Evolutionary conservation across 1,139 yeast species (phyloP), one percentile per base, ranked within the genome.

Genomic region (Pichia sp.): DNA sequence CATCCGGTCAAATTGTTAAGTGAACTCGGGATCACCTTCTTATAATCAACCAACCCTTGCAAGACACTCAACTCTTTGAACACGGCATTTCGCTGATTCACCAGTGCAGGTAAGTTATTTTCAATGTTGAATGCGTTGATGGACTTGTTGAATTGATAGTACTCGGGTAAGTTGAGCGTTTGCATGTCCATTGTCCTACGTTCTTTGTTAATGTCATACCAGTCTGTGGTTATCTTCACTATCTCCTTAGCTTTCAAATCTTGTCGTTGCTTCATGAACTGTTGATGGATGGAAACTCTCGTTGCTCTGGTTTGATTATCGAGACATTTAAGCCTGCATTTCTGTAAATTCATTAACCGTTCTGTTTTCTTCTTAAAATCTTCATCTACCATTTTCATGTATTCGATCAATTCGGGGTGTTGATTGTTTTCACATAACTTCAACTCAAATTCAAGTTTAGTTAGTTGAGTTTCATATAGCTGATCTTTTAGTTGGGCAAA

Each of bases 121-220:
- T 40, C 38, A 13, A 53, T 49, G 34, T 49, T 51, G 13, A 41
- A 29, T 9, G 50, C 41, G 13, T 48, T 53, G 29, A 55, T 42
- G 22, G 41, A 37, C 17, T 47, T 37, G 33, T 52, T 49, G 42
- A 41, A 56, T 38, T 56, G 60, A 42, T 53, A 57, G 37, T 54
- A 55, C 32, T 56, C 60, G 1, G 60, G 61, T 27, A 53, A 42
- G 24, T 49, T 41, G 15, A 56, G 31, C 6, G 53, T 87, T 32
- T 80, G 57, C 47, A 78, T 74, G 56, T 88, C 97, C 75, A 87
- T 70, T 37, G 77, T 78, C 46, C 94, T 72, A 48, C 97, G 69
- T 57, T 91, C 98, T 51, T 81, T 77, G 59, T 88, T 88, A 51
- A 88, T 83, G 48, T 83, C 81, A 62, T 91, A 91, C 97, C 98